phyloP scores from a whole-genome alignment of 768 basidiomycete species.

The Podaxis sp. region DNA sequence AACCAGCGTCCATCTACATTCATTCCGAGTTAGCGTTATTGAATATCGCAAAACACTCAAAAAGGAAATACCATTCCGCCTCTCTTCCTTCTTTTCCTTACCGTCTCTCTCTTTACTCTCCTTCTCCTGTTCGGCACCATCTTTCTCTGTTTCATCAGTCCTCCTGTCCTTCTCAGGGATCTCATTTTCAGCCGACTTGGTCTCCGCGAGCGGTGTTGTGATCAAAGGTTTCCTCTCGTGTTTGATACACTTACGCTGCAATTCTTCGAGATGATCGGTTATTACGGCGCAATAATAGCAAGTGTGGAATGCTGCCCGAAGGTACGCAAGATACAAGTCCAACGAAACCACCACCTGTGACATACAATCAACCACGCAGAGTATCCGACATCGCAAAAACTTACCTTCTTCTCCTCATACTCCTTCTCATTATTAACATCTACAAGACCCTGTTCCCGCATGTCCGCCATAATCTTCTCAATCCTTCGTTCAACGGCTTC shows the following conservation, averaged over 20 bases:
- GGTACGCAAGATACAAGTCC: constrained; percentile 90
- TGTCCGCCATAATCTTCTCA: constrained; percentile 67
- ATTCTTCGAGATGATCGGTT: constrained; percentile 90
- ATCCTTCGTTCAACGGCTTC: constrained; percentile 80
- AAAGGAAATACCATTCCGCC: constrained; percentile 14
- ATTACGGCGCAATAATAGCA: constrained; percentile 98
- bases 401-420: constrained; percentile 69
- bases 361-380: constrained; percentile 18
- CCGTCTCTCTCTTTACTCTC: constrained; percentile 23
- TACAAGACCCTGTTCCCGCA: constrained; percentile 60
- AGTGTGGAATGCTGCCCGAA: constrained; percentile 88
- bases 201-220: constrained; percentile 55
- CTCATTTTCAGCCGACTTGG: constrained; percentile 50
- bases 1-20: constrained; percentile 80
- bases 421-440: constrained; percentile 61
- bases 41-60: constrained; percentile 19
- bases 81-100: constrained; percentile 31
- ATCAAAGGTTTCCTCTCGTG: constrained; percentile 80
- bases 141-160: constrained; percentile 35
- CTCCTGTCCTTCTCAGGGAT: constrained; percentile 44
- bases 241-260: constrained; percentile 91
- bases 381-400: constrained; percentile 18
- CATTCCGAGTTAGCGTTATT: constrained; percentile 9
- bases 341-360: constrained; percentile 71
- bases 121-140: constrained; percentile 30